Base-by-base conservation (phyloP, 345 rosid species). In the Anacardium occidentale region DNA sequence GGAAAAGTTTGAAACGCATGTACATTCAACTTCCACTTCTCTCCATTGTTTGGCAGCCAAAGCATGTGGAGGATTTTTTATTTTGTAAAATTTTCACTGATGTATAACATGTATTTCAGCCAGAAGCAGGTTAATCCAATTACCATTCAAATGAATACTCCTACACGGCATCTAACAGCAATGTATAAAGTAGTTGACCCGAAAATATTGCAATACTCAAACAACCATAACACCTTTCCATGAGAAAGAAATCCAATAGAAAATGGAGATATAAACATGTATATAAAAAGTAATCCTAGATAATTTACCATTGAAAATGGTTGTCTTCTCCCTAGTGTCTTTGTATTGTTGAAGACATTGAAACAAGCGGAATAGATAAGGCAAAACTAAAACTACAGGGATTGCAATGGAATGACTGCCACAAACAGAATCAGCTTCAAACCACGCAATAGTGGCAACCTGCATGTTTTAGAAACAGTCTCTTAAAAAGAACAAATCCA, bases 401-500 rank as follows among this genome's bases (percentile, higher is more conserved):
- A 96, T 96, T 22, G 83, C 92, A 81, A 90, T 61, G 0, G 99
- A 91, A 83, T 96, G 99, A 80, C 96, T 87, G 34, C 99, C 98
- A 12, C 99, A 96, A 64, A 93, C 91, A 29, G 99, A 96, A 82
- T 96, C 96, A 44, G 96, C 98, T 83, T 96, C 99, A 85, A 96
- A 93, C 99, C 99, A 96, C 24, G 99, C 99, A 77, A 93, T 79
- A 25, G 99, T 93, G 70, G 98, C 98, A 54, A 96, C 99, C 99
- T 93, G 81, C 77, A 81, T n/a, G 48, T 20, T 52, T 79, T 32
- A 76, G 76, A 63, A 78, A 64, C 40, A 66, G 66, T 73, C 56
- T 69, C 73, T 24, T n/a, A 24, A 57, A 37, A 77, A 0, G 13
- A 14, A 32, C 47, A 79, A 75, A 18, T 11, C 56, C 50, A 66